Evolutionary conservation across 352 stramenopile genomes (phyloP), one percentile per base, ranked within the genome.

Genomic region (Phytophthora vignae): DNA sequence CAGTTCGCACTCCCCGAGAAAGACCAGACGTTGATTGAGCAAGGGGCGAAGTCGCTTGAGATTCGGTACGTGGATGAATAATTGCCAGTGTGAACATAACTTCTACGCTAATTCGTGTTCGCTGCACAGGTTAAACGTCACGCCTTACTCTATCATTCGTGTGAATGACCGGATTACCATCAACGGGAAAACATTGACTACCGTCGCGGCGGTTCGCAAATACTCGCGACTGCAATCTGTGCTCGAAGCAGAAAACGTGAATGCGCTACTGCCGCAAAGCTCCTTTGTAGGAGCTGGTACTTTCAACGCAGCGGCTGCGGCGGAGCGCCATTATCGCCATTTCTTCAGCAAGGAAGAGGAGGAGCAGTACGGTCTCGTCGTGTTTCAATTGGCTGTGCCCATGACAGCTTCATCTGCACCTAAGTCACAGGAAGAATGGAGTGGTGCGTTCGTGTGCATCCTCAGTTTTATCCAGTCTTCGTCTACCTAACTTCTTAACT

Each of bases 91-190:
- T 22, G 17, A 25, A 2, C 8, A 14, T 50, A n/a, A 1, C 14
- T 50, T 19, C 0, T 22, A 10, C n/a, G 17, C 25, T 66, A 14
- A 63, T 59, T 38, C 12, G 38, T 40, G 2, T 65, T 46, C 22
- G 9, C 64, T 49, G 33, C 25, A 7, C 40, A 90, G 83, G 31
- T 71, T 93, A 17, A 92, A 93, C 48, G 80, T 77, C 25, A 71
- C 79, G 12, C 86, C 86, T 33, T 93, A 93, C 54, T 90, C 82
- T 4, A 86, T 91, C 72, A 93, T 93, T 59, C 86, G 78, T 48
- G 72, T 73, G 14, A 85, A 88, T 68, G 86, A 93, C 60, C 79
- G 80, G 42, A 86, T 93, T 60, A 84, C 81, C 11, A 82, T 93
- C 50, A 92, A 92, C 58, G 66, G 76, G 33, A 79, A 79, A 52